phyloP scores from a whole-genome alignment of 768 basidiomycete species.

The Naematelia encephala region DNA sequence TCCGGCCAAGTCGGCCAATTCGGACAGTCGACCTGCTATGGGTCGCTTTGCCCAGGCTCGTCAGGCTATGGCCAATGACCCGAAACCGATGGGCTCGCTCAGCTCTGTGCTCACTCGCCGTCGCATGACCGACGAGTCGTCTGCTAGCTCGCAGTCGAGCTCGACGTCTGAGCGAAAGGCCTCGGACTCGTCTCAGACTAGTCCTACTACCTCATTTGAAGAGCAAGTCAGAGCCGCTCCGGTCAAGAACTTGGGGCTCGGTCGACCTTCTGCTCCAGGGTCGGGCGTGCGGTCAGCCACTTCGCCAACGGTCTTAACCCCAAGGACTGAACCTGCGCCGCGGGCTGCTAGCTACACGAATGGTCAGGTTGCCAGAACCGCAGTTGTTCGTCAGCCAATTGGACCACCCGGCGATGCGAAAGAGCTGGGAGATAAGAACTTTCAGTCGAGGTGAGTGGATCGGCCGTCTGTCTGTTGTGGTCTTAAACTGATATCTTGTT shows the following conservation, averaged over 20 bases:
- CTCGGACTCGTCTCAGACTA: background rate
- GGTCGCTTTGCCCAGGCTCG: conserved; percentile 30
- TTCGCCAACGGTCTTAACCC: background rate
- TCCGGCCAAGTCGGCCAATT: background rate
- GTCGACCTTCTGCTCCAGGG: background rate
- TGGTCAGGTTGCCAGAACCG: background rate
- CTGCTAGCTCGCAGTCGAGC: background rate
- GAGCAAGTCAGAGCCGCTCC: background rate
- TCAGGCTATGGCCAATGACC: conserved; percentile 18
- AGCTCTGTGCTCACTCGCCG: background rate
- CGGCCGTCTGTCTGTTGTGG: background rate
- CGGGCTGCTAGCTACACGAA: conserved; percentile 3
- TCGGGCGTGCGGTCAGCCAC: conserved; percentile 1
- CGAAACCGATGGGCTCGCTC: conserved; percentile 2
- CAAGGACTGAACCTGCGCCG: background rate
- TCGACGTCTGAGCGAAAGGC: background rate
- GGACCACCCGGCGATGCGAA: conserved; percentile 44
- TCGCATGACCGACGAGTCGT: background rate
- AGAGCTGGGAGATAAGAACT: conserved; percentile 43
- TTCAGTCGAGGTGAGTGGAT: conserved; percentile 35
- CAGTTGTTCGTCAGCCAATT: conserved; percentile 31
- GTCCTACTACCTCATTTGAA: conserved; percentile 1
- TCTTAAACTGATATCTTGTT: background rate
- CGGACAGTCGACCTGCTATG: conserved; percentile 4
- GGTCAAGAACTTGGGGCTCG: conserved; percentile 1